A percentile compares a stretch with the other conserved stretches of the same genome.
These are phyloP conservation scores for Astragalus membranaceus DNA, from an alignment of 306 rosid genomes.

Conservation along the genomic window DNA sequence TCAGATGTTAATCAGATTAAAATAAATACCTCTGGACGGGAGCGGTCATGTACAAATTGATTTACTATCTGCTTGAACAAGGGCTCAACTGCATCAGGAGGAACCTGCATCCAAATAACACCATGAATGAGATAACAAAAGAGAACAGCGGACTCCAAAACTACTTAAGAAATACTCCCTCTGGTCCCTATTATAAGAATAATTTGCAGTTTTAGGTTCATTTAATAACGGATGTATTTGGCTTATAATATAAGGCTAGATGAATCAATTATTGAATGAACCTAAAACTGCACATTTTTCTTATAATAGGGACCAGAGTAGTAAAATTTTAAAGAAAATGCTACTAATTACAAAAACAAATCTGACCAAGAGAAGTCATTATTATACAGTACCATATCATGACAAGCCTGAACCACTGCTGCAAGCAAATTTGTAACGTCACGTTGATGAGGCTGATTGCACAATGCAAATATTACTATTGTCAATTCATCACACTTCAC, in stretches of 20 bases:
- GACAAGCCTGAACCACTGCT: slow-evolving; percentile 87
- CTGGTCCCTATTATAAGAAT: too few species aligned
- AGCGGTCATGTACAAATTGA: slow-evolving; percentile 84
- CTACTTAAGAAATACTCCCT: background rate
- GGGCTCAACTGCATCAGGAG: slow-evolving; percentile 84
- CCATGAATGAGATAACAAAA: slow-evolving; percentile 11
- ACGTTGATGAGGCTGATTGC: slow-evolving; percentile 83
- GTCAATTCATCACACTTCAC: slow-evolving; percentile 24
- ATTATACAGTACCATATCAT: slow-evolving; percentile 72
- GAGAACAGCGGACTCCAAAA: background rate
- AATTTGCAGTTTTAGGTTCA: too few species aligned
- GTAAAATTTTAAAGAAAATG: slow-evolving; percentile 8
- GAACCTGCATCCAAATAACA: slow-evolving; percentile 50
- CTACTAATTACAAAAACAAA: slow-evolving; percentile 2
- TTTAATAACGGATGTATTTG: too few species aligned
- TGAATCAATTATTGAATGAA: too few species aligned
- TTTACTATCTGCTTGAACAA: slow-evolving; percentile 78
- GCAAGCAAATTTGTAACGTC: slow-evolving; percentile 79
- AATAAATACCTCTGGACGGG: slow-evolving; percentile 81
- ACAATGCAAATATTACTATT: slow-evolving; percentile 16
- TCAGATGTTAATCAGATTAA: background rate
- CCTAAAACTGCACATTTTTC: too few species aligned
- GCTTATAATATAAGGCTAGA: too few species aligned
- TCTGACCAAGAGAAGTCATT: background rate
- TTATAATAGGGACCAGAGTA: too few species aligned